Base-by-base conservation (phyloP, 1,284 basidiomycete species). In the Leucoagaricus sp. region DNA sequence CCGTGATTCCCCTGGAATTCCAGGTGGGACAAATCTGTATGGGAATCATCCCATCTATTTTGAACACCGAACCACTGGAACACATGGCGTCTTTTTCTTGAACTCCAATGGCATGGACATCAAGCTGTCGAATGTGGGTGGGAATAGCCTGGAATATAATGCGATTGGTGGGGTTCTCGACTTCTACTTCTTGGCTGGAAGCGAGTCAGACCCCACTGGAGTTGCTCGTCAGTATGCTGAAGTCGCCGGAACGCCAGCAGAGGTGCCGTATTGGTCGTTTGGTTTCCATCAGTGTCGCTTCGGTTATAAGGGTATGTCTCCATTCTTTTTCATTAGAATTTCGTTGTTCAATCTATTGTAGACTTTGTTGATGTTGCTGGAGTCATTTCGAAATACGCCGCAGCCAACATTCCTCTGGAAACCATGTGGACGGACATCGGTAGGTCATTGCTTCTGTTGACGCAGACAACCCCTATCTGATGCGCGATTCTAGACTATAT, bases 351-450 rank as follows among this genome's bases (percentile, higher is more conserved):
- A 53, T 48, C 36, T 41, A 10, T 45, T 21, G 5, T 33, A 85
- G 85, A 85, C 64, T 87, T 76, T 47, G 73, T 86, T 19, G 81
- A 85, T 45, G 84, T 87, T 1, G 80, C 85, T 0, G 69, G 74
- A 45, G 85, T 87, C 5, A 82, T 87, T 55, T 69, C 77, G 0
- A 85, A 82, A 65, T 87, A 87, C 59, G 79, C 82, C 2, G 75
- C 71, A 1, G 83, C 84, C 0, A 66, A 70, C 2, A 89, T 89
- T 52, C 87, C 87, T 3, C 77, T 89, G 3, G 87, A 89, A 67
- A 85, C 84, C 0, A 87, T 88, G 83, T 89, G 87, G 87, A 87
- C 85, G 8, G 87, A 89, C 66, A 90, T 90, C 41, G 85, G 84
- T 80, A 64, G 31, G 69, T n/a, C n/a, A n/a, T n/a, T n/a, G n/a